These are phyloP conservation scores for Drechslera avenae DNA, from an alignment of 2,329 filamentous ascomycete genomes.

Conservation along the genomic window DNA sequence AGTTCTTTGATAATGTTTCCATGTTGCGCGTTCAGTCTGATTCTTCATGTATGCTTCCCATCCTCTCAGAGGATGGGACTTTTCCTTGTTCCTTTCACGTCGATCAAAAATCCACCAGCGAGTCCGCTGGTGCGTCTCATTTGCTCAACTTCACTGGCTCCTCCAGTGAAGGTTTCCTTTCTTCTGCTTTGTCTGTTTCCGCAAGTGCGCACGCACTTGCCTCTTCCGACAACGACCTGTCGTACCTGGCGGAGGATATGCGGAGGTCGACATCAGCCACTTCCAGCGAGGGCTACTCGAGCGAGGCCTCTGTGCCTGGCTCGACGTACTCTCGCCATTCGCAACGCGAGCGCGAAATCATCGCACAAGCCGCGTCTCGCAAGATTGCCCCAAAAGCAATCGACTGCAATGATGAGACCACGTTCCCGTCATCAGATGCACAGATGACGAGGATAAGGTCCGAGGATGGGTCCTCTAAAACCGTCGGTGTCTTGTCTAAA, in stretches of 20 bases:
- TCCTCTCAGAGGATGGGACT: conserved; percentile 44
- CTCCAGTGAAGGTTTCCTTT: conserved; percentile 47
- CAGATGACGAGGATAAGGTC: conserved; percentile 59
- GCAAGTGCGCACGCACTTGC: conserved; percentile 44
- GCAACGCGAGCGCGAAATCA: conserved; percentile 56
- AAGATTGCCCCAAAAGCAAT: conserved; percentile 56
- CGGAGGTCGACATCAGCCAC: conserved; percentile 53
- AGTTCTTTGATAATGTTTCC: conserved; percentile 49
- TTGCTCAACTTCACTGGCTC: conserved; percentile 42
- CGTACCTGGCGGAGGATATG: conserved; percentile 55
- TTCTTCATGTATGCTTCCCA: conserved; percentile 44
- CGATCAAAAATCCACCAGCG: conserved; percentile 43
- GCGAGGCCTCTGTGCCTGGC: conserved; percentile 52
- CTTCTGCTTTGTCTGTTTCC: conserved; percentile 33
- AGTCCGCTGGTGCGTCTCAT: conserved; percentile 37
- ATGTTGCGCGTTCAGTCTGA: conserved; percentile 54
- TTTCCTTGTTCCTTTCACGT: conserved; percentile 43
- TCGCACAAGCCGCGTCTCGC: conserved; percentile 54
- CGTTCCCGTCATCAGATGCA: conserved; percentile 46
- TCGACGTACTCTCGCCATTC: conserved; percentile 54
- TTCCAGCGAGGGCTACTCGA: conserved; percentile 46
- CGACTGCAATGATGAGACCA: conserved; percentile 35
- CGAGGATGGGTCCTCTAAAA: conserved; percentile 59
- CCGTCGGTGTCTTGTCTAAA: conserved; percentile 58
- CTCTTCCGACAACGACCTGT: conserved; percentile 34